Evolutionary conservation across 1,284 basidiomycete species (phyloP), one percentile per base, ranked within the genome.

Genomic region (Leccinum fallax): DNA sequence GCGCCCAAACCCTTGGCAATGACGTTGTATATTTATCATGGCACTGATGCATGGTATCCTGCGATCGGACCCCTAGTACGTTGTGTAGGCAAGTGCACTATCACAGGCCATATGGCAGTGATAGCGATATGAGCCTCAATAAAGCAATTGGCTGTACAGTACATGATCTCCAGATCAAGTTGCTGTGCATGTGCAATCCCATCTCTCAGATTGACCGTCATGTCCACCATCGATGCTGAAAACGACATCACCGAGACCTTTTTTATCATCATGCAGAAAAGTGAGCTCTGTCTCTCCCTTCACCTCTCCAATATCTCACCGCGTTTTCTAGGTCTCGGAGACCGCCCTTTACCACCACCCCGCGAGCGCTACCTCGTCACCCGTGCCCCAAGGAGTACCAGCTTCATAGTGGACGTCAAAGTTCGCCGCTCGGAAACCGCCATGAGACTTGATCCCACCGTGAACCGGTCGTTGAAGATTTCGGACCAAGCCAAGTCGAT

Each of bases 291-390:
- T 36, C 43, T 54, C 34, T n/a, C 34, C 16, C 28, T 16, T 26
- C 21, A 19, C 19, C 32, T 26, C 32, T 26, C 4, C 9, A 55
- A 13, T 16, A 8, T 38, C 53, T 38, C n/a, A 38, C 9, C 15
- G 9, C 21, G 21, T 26, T 6, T 21, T 21, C 34, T 36, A 55
- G 53, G 53, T 21, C n/a, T 90, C 68, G 76, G 77, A 5, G 88
- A 87, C 46, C 88, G 89, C 53, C 89, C 89, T 68, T 85, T 83
- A 11, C 86, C 88, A 1, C 85, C 89, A 1, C 85, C 87, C 16
- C 78, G 75, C 55, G 83, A 82, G 11, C 76, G 89, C 66, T 77
- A 83, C 69, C 81, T 80, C 30, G 69, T 90, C 64, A 82, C 82
- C n/a, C 58, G 55, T 16, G 78, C 79, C 55, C 67, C 79, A 11